phyloP scores from a whole-genome alignment of 176 grass and related monocot species.

The Hyparrhenia diplandra region DNA sequence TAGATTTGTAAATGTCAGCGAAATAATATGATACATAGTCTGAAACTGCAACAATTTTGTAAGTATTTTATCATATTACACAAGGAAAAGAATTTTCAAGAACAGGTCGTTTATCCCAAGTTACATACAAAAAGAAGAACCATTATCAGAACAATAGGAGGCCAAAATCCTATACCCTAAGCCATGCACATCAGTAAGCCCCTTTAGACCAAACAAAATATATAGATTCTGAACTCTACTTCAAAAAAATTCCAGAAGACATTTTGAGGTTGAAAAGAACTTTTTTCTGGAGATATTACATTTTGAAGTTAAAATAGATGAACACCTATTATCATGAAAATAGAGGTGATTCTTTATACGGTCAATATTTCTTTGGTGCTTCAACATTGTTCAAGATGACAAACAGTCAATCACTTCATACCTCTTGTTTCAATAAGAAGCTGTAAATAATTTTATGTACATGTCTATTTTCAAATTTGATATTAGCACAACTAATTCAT shows the following conservation, averaged over 20 bases:
- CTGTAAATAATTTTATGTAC: not conserved
- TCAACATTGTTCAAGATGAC: not conserved
- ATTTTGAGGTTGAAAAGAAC: not conserved
- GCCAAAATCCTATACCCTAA: too few species aligned
- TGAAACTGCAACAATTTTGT: not conserved
- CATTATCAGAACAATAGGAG: not conserved
- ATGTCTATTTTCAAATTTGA: not conserved
- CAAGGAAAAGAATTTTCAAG: not conserved
- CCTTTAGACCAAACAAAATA: not conserved
- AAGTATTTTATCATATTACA: not conserved
- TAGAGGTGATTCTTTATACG: not conserved
- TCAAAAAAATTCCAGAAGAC: not conserved
- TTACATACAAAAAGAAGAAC: not conserved
- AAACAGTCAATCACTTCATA: not conserved
- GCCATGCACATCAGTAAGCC: too few species aligned
- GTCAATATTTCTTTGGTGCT: not conserved
- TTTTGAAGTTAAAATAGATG: not conserved
- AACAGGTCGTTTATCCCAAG: not conserved
- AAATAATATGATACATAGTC: not conserved
- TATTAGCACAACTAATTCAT: not conserved
- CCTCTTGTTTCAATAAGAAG: not conserved
- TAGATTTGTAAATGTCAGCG: conserved; percentile 1
- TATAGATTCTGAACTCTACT: not conserved
- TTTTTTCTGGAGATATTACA: not conserved
- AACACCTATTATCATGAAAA: not conserved